Evolutionary conservation across 768 basidiomycete species (phyloP).

Genomic region (Tylopilus sp.): DNA sequence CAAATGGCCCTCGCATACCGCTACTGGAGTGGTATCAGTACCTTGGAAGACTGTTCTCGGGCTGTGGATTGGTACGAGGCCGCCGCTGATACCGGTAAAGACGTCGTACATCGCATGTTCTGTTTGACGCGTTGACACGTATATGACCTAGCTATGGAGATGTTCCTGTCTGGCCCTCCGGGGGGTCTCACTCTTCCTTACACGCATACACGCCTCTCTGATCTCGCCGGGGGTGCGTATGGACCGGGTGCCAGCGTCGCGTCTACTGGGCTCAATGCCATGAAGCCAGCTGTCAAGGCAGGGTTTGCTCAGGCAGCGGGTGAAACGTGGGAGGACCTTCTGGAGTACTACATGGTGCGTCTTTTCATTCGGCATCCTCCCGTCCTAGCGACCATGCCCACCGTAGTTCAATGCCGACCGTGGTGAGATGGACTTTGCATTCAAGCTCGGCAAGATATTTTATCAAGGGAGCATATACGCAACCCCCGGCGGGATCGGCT

Average conservation of each 20-base stretch:
- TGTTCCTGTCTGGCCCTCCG: conserved; percentile 82
- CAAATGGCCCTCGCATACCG: conserved; percentile 93
- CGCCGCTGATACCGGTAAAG: conserved; percentile 79
- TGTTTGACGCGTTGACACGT: neutral
- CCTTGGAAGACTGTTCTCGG: conserved; percentile 77
- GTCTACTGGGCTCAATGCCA: conserved; percentile 73
- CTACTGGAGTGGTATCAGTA: conserved; percentile 94
- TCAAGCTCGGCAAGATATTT: conserved; percentile 90
- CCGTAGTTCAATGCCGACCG: conserved; percentile 90
- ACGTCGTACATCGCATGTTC: conserved; percentile 21
- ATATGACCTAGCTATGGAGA: conserved; percentile 64
- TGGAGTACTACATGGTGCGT: conserved; percentile 85
- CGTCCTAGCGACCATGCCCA: neutral
- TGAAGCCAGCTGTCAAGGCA: conserved; percentile 78
- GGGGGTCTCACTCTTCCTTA: conserved; percentile 86
- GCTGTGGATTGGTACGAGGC: conserved; percentile 88
- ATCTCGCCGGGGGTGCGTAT: conserved; percentile 89
- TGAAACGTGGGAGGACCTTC: conserved; percentile 90
- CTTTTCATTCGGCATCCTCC: neutral
- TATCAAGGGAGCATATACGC: conserved; percentile 94
- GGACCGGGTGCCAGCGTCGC: conserved; percentile 94
- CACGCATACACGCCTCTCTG: conserved; percentile 78
- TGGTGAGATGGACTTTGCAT: conserved; percentile 85
- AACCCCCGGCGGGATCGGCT: conserved; percentile 72
- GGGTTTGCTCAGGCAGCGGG: conserved; percentile 80